Conservation (phyloP, 2,329 filamentous ascomycete genomes). For the Daldinia eschscholtzii region DNA sequence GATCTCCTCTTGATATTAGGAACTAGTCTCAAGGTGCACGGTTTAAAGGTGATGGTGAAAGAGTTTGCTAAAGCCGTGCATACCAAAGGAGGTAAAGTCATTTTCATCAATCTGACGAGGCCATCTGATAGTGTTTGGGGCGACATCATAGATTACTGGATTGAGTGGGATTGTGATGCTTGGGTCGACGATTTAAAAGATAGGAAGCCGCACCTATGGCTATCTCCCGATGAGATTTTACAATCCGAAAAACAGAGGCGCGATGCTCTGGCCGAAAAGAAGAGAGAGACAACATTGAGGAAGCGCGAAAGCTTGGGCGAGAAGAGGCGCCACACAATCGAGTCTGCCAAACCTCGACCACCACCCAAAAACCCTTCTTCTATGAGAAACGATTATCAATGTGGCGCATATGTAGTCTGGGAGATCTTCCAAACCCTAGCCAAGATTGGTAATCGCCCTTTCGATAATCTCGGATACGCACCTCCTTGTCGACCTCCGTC, state of each 20-base stretch:
- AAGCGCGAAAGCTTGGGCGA: constrained; percentile 46
- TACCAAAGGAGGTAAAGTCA: constrained; percentile 74
- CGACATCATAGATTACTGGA: constrained; percentile 79
- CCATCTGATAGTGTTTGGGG: constrained; percentile 79
- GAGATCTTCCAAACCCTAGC: constrained; percentile 52
- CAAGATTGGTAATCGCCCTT: constrained; percentile 50
- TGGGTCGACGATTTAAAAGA: constrained; percentile 75
- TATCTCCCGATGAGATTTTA: constrained; percentile 59
- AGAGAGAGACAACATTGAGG: constrained; percentile 43
- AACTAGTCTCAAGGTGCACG: constrained; percentile 78
- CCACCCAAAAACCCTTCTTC: constrained; percentile 52
- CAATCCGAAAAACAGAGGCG: constrained; percentile 59
- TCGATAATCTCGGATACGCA: constrained; percentile 52
- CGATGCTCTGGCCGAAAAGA: constrained; percentile 51
- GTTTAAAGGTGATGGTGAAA: constrained; percentile 76
- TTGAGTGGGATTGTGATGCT: constrained; percentile 80
- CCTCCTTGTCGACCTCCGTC: constrained; percentile 53
- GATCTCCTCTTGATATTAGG: constrained; percentile 78
- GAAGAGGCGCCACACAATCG: constrained; percentile 43
- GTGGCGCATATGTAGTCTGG: constrained; percentile 52
- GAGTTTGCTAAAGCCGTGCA: constrained; percentile 80
- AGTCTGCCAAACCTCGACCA: constrained; percentile 41
- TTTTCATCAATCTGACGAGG: constrained; percentile 80
- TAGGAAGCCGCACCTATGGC: constrained; percentile 71
- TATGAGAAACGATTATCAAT: constrained; percentile 53